Evolutionary conservation across 768 basidiomycete genomes (phyloP).

Genomic region (Agrocybe pediades): DNA sequence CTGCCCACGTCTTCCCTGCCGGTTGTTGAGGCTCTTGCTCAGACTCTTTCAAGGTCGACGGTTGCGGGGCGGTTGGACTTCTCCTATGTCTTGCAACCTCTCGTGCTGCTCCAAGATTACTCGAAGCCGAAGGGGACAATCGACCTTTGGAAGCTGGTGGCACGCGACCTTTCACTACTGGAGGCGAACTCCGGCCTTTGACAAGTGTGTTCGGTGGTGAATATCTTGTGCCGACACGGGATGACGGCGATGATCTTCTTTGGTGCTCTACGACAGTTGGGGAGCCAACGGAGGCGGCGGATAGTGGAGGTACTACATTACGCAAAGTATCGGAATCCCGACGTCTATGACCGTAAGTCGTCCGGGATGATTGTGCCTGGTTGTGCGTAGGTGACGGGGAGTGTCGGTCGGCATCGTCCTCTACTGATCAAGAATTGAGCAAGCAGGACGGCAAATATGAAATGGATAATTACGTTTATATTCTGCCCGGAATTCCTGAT

Average conservation of each 20-base stretch:
- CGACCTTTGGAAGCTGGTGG: constrained; percentile 32
- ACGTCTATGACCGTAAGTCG: constrained; percentile 54
- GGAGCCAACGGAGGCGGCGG: constrained; percentile 34
- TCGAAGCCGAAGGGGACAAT: constrained; percentile 22
- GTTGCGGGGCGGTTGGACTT: constrained; percentile 72
- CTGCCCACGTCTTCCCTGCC: constrained; percentile 44
- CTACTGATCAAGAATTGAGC: background rate
- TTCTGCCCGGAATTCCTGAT: constrained; percentile 44
- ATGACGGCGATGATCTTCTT: constrained; percentile 19
- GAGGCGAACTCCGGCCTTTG: constrained; percentile 29
- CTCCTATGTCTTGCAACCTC: constrained; percentile 54
- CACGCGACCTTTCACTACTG: too few relatives aligned
- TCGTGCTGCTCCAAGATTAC: constrained; percentile 24
- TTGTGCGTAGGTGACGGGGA: constrained; percentile 51
- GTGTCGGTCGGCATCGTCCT: constrained; percentile 27
- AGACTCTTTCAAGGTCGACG: constrained; percentile 36
- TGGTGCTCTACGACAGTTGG: constrained; percentile 56
- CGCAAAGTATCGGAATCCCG: constrained; percentile 80
- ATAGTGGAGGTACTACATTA: constrained; percentile 34
- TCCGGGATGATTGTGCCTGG: constrained; percentile 23
- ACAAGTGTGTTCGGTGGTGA: constrained; percentile 25
- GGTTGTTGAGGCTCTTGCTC: constrained; percentile 24
- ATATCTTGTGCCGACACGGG: constrained; percentile 20
- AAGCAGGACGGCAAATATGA: constrained; percentile 2
- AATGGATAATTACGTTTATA: constrained; percentile 39